phyloP scores from a whole-genome alignment of 2,329 filamentous ascomycete species.

The Sordariomycetes sp. region DNA sequence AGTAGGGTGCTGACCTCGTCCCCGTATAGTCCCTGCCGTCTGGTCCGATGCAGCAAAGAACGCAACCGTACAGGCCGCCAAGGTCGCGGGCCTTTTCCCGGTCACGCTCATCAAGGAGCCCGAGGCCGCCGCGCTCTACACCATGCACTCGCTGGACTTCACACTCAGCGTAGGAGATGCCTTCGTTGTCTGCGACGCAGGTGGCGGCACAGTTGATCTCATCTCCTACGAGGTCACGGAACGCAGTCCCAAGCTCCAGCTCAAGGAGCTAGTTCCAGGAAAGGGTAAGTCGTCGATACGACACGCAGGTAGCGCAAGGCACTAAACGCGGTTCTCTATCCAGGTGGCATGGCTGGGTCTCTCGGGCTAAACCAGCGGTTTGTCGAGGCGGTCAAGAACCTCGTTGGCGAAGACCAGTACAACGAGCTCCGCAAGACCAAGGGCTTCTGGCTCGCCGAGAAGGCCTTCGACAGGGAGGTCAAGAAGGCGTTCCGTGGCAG shows the following conservation, averaged over 20 bases:
- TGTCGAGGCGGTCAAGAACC: conserved; percentile 7
- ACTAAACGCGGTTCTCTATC: background rate
- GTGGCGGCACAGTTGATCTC: conserved; percentile 17
- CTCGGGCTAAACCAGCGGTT: conserved; percentile 13
- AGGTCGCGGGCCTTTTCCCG: conserved; percentile 24
- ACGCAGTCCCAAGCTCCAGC: conserved; percentile 10
- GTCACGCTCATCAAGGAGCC: conserved; percentile 16
- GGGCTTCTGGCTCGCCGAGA: conserved; percentile 7
- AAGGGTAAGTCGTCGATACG: conserved; percentile 8
- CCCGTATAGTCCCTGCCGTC: conserved; percentile 8
- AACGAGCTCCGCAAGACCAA: conserved; percentile 3
- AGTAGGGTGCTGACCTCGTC: background rate
- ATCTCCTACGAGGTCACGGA: conserved; percentile 19
- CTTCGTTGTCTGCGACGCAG: conserved; percentile 15
- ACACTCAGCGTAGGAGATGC: conserved; percentile 6
- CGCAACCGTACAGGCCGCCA: conserved; percentile 20
- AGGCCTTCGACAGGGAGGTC: conserved; percentile 10
- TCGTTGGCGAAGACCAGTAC: conserved; percentile 10
- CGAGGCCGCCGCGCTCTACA: conserved; percentile 12
- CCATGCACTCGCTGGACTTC: conserved; percentile 6
- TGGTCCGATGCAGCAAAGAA: conserved; percentile 11
- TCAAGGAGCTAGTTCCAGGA: conserved; percentile 14
- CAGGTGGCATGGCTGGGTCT: conserved; percentile 14
- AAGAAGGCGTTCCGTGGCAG: conserved; percentile 10
- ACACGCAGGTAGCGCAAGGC: background rate